These are phyloP conservation scores for Nadsonia starkeyi-henricii DNA, from an alignment of 1,139 yeast genomes.

Conservation along the genomic window DNA sequence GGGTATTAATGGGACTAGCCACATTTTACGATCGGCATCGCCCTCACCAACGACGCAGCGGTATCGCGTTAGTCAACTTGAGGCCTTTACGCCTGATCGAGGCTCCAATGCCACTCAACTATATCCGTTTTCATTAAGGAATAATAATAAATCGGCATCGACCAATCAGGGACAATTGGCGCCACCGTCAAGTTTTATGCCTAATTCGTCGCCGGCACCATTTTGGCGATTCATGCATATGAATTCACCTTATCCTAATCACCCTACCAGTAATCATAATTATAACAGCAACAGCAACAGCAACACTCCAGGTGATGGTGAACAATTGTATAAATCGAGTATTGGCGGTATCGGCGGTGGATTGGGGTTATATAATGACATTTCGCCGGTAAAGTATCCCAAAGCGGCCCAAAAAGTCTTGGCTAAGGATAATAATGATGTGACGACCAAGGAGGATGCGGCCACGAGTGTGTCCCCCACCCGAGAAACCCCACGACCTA, in stretches of 20 bases:
- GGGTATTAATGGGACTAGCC: too few species aligned
- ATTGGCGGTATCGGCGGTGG: background rate
- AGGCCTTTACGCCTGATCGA: slow-evolving; percentile 74
- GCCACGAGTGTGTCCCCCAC: too few species aligned
- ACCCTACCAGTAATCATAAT: too few species aligned
- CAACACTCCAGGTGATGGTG: too few species aligned
- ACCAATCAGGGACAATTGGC: slow-evolving; percentile 27
- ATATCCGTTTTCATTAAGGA: too few species aligned
- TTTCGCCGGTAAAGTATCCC: background rate
- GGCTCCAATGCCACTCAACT: slow-evolving; percentile 29
- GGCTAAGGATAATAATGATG: too few species aligned
- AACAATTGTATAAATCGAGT: slow-evolving; percentile 1
- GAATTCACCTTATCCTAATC: slow-evolving; percentile 24
- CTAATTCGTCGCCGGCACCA: slow-evolving; percentile 28
- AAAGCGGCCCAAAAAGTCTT: too few species aligned
- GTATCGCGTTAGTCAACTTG: slow-evolving; percentile 35
- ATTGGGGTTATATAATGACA: background rate
- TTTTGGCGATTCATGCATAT: slow-evolving; percentile 30
- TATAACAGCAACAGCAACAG: too few species aligned
- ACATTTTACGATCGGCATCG: slow-evolving; percentile 1
- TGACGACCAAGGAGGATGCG: too few species aligned
- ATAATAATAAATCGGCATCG: too few species aligned
- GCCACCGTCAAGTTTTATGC: slow-evolving; percentile 27
- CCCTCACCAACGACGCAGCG: slow-evolving; percentile 28
- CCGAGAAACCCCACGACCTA: too few species aligned